Base-by-base conservation (phyloP, 805 yeast species). In the Brettanomyces bruxellensis region DNA sequence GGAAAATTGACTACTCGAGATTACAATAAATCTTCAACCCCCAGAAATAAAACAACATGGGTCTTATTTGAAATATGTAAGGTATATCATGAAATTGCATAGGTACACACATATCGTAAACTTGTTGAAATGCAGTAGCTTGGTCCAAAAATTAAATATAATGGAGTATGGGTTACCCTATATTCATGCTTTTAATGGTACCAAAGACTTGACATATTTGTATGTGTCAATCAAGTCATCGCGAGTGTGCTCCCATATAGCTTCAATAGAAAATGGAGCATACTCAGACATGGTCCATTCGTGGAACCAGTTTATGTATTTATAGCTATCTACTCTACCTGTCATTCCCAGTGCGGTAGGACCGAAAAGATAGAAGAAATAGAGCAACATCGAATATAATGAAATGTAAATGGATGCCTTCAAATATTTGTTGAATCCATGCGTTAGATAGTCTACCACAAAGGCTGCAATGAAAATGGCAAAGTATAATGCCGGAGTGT, bases 401-500 rank as follows among this genome's bases (percentile, higher is more conserved):
- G 58, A 43, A 3, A 56, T 47, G 58, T 73, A 83, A 23, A 78
- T 54, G 30, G 52, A 40, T 3, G 55, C 36, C 48, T 62, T 62
- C 12, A 62, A 34, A 1, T 47, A 32, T 7, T 47, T 52, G 44
- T 65, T 66, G 50, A 66, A 53, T 44, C 57, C 61, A 25, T 47
- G 49, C 22, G 74, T 61, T 45, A 68, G 57, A 36, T 67, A 64
- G 51, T 81, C 87, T 39, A 79, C 60, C 46, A 73, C 64, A 59
- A 77, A 81, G 4, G 75, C 74, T 43, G 73, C 61, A 37, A 78
- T 76, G 46, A 79, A 63, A 64, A 82, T 68, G 44, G 88, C 87
- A 63, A 86, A 86, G 65, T 86, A 86, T 53, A 86, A 69, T 0
- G 93, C 90, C 42, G 95, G 95, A 58, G 84, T 70, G 63, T 86